phyloP scores from a whole-genome alignment of 768 basidiomycete species.

The Boletus patriciae region DNA sequence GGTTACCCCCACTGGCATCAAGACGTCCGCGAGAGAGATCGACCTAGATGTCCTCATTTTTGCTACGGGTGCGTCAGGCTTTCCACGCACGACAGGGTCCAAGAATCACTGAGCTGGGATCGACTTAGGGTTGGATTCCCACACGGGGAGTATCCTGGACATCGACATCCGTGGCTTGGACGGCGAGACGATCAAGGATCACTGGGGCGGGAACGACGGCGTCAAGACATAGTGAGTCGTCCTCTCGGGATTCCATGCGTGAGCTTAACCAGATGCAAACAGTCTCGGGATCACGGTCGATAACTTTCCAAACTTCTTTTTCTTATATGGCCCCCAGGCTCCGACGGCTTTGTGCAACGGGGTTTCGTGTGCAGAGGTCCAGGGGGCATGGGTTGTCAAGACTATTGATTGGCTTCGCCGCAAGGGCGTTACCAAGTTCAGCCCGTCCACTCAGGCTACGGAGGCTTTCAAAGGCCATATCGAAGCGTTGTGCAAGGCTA shows the following conservation, averaged over 20 bases:
- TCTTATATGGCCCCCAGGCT: constrained; percentile 7
- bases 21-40: constrained; percentile 1
- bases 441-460: not conserved
- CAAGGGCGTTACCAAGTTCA: constrained; percentile 8
- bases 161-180: constrained; percentile 9
- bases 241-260: too few relatives aligned
- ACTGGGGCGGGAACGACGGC: constrained; percentile 7
- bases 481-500: not conserved
- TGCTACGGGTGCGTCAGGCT: constrained; percentile 4
- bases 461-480: constrained; percentile 2
- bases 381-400: constrained; percentile 4
- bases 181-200: constrained; percentile 7
- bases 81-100: not conserved
- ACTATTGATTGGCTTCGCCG: constrained; percentile 2
- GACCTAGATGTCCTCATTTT: constrained; percentile 10
- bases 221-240: constrained; percentile 8
- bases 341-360: constrained; percentile 11
- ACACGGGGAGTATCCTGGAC: constrained; percentile 1
- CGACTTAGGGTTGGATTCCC: constrained; percentile 4
- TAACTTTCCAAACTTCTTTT: constrained; percentile 12
- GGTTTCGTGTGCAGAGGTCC: constrained; percentile 1
- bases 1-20: constrained; percentile 4
- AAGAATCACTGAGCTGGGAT: not conserved
- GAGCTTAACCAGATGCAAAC: not conserved
- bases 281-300: constrained; percentile 5